phyloP scores from a whole-genome alignment of 1,139 yeast species.

The Suhomyces kunorum region DNA sequence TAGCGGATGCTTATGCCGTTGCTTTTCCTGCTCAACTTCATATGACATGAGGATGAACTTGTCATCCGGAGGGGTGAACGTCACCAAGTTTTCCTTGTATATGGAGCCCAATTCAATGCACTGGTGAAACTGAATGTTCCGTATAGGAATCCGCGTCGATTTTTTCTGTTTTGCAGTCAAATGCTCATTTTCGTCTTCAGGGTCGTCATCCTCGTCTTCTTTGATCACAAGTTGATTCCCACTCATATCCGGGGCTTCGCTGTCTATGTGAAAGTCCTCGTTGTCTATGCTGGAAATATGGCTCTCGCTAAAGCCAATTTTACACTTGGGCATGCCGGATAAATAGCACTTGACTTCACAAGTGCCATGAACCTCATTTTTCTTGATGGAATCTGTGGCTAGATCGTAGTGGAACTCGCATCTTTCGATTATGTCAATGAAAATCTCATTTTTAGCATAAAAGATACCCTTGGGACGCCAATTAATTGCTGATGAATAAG shows the following conservation, averaged over 20 bases:
- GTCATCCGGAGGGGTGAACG: constrained; percentile 52
- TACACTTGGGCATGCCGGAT: constrained; percentile 51
- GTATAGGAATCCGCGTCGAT: constrained; percentile 31
- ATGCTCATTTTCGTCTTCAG: constrained; percentile 13
- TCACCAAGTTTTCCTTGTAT: constrained; percentile 39
- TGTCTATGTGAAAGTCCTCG: constrained; percentile 14
- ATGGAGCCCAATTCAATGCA: constrained; percentile 44
- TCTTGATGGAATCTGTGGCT: constrained; percentile 28
- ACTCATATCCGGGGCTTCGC: constrained; percentile 6
- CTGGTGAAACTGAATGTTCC: constrained; percentile 50
- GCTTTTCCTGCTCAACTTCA: constrained; percentile 43
- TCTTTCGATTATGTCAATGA: constrained; percentile 44
- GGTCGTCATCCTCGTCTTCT: constrained; percentile 20
- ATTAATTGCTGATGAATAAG: constrained; percentile 44
- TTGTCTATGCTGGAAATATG: constrained; percentile 17
- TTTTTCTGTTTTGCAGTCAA: constrained; percentile 13
- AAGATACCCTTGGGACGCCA: constrained; percentile 54
- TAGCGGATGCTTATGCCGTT: constrained; percentile 37
- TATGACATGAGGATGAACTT: constrained; percentile 43
- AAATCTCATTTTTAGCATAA: constrained; percentile 49
- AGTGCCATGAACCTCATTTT: constrained; percentile 40
- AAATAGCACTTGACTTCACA: constrained; percentile 44
- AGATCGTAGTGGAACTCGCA: constrained; percentile 45
- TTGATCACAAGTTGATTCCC: constrained; percentile 23
- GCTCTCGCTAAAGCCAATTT: constrained; percentile 44